These are phyloP conservation scores for Fusarium camptoceras DNA, from an alignment of 2,329 filamentous ascomycete species.

Conservation along the genomic window DNA sequence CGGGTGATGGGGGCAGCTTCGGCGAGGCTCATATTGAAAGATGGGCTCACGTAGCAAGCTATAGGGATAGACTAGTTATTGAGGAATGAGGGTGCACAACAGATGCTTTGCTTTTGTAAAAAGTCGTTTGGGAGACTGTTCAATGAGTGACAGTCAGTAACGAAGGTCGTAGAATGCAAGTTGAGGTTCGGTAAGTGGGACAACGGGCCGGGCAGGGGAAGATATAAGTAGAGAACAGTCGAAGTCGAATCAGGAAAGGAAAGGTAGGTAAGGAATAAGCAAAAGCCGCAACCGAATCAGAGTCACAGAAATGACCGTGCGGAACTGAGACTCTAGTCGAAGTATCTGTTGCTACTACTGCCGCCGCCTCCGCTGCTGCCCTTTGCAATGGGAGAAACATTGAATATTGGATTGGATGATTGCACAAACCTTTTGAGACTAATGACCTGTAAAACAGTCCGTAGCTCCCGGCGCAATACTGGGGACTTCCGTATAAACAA, in stretches of 20 bases:
- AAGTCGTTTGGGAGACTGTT: conserved; percentile 19
- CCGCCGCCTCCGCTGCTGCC: conserved; percentile 30
- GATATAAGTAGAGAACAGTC: conserved; percentile 2
- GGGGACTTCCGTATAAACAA: conserved; percentile 35
- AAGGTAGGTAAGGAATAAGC: neutral
- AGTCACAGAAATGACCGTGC: conserved; percentile 25
- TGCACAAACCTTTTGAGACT: conserved; percentile 38
- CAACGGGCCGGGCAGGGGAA: neutral
- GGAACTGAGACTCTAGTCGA: conserved; percentile 32
- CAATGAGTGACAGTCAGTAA: conserved; percentile 30
- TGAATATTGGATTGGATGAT: conserved; percentile 43
- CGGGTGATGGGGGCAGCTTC: conserved; percentile 42
- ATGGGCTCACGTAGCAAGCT: neutral
- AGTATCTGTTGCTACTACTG: neutral
- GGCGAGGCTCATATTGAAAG: conserved; percentile 48
- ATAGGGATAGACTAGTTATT: neutral
- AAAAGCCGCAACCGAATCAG: conserved; percentile 8
- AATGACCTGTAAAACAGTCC: conserved; percentile 38
- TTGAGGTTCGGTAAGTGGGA: conserved; percentile 24
- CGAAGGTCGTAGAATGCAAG: conserved; percentile 30
- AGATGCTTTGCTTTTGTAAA: conserved; percentile 6
- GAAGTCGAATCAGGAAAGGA: neutral
- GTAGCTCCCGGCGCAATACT: conserved; percentile 45
- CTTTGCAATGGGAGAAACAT: conserved; percentile 39
- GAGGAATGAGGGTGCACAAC: neutral